Percentiles rank a stretch among this genome's conserved stretches.
phyloP scores from a whole-genome alignment of 495 filamentous ascomycete species.

The Durotheca rogersii region DNA sequence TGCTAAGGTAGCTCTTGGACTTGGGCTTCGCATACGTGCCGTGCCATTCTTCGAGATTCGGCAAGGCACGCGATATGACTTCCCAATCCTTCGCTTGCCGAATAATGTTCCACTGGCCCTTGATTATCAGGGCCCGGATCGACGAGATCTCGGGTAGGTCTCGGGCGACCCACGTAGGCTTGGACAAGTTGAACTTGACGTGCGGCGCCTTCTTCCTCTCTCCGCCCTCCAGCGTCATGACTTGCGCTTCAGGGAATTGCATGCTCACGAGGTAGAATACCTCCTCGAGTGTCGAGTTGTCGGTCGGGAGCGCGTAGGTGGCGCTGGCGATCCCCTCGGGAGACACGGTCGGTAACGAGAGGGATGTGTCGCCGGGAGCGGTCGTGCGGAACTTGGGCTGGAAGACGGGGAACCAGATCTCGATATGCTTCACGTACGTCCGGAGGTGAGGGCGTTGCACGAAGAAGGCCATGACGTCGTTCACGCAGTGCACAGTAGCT shows the following conservation, averaged over 20 bases:
- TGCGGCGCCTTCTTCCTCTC: conserved; percentile 69
- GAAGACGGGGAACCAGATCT: conserved; percentile 75
- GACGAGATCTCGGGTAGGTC: conserved; percentile 48
- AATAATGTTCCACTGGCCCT: conserved; percentile 75
- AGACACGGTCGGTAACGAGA: conserved; percentile 49
- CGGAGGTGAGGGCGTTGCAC: conserved; percentile 56
- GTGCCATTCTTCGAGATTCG: conserved; percentile 68
- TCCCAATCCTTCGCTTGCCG: conserved; percentile 63
- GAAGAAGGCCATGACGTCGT: conserved; percentile 60
- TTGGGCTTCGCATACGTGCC: conserved; percentile 69
- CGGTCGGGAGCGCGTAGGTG: conserved; percentile 54
- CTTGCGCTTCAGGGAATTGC: conserved; percentile 59
- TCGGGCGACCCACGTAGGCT: conserved; percentile 28
- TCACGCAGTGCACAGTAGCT: conserved; percentile 60
- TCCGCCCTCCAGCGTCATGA: conserved; percentile 74
- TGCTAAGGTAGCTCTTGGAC: conserved; percentile 64
- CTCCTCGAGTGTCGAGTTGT: conserved; percentile 68
- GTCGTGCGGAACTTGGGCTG: conserved; percentile 52
- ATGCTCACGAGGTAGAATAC: conserved; percentile 60
- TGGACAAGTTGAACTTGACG: conserved; percentile 54
- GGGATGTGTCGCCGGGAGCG: conserved; percentile 30
- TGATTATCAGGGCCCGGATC: conserved; percentile 64
- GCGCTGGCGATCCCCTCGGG: conserved; percentile 51
- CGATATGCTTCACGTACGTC: conserved; percentile 65
- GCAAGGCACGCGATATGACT: conserved; percentile 59